Percentiles rank a stretch among this genome's conserved stretches.
phyloP scores from a whole-genome alignment of 2,329 filamentous ascomycete species.

The Colletotrichum agaves region DNA sequence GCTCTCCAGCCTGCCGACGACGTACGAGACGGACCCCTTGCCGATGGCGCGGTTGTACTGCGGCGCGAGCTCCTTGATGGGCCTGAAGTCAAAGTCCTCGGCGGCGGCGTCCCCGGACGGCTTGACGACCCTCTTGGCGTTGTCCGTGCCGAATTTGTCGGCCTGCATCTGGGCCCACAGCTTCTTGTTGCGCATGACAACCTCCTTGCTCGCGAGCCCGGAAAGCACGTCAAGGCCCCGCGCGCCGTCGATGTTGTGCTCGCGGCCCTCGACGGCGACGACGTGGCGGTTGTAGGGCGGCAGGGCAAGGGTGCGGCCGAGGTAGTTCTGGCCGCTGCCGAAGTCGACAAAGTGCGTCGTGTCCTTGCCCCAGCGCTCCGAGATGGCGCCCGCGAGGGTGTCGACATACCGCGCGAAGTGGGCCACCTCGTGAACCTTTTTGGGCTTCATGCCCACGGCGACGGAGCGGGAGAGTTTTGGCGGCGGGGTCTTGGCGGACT shows the following conservation, averaged over 20 bases:
- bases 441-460: slow-evolving; percentile 91
- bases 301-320: slow-evolving; percentile 87
- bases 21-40: slow-evolving; percentile 79
- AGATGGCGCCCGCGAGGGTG: slow-evolving; percentile 66
- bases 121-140: slow-evolving; percentile 43
- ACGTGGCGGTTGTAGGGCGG: slow-evolving; percentile 87
- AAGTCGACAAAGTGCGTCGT: slow-evolving; percentile 95
- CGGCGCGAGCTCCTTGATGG: slow-evolving; percentile 59
- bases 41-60: slow-evolving; percentile 68
- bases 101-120: slow-evolving; percentile 16
- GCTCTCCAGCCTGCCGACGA: slow-evolving; percentile 78
- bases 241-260: slow-evolving; percentile 87
- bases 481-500: slow-evolving; percentile 53
- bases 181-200: slow-evolving; percentile 86
- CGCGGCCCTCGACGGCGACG: slow-evolving; percentile 88
- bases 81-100: slow-evolving; percentile 55
- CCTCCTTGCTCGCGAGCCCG: slow-evolving; percentile 77
- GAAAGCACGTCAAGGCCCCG: slow-evolving; percentile 86
- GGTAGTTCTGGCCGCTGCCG: slow-evolving; percentile 95
- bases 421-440: slow-evolving; percentile 93
- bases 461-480: slow-evolving; percentile 75
- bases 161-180: slow-evolving; percentile 66
- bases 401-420: slow-evolving; percentile 91
- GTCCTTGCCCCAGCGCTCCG: slow-evolving; percentile 62
- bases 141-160: slow-evolving; percentile 54